A percentile compares a stretch with the other conserved stretches of the same genome.
Conservation (phyloP, 352 stramenopile genomes). For the Globisporangium canariense region DNA sequence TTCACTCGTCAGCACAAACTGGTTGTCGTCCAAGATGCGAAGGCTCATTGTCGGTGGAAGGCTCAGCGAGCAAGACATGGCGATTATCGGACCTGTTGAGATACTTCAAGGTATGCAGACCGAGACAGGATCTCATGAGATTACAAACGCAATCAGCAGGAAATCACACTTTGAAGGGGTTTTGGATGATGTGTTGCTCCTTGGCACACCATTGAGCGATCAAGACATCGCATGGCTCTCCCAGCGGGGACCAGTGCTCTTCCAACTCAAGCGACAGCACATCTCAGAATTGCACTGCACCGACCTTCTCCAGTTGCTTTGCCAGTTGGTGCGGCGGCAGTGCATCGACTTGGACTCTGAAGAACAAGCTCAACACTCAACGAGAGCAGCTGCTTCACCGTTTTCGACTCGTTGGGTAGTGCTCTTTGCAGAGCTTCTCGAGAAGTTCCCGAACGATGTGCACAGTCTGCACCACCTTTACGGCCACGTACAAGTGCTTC, state of each 20-base stretch:
- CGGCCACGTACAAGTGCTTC: slow-evolving; percentile 23
- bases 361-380: background rate
- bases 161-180: slow-evolving; percentile 5
- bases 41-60: slow-evolving; percentile 2
- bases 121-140: background rate
- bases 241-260: slow-evolving; percentile 26
- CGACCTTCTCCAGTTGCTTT: slow-evolving; percentile 37
- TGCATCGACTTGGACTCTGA: no score
- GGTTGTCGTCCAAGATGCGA: background rate
- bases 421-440: slow-evolving; percentile 24
- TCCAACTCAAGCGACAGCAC: slow-evolving; percentile 36
- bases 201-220: slow-evolving; percentile 6
- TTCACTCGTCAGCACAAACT: background rate
- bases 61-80: slow-evolving; percentile 5
- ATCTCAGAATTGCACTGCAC: slow-evolving; percentile 24
- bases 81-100: background rate
- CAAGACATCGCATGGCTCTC: slow-evolving; percentile 22
- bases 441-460: slow-evolving; percentile 11
- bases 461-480: background rate
- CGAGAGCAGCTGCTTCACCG: background rate
- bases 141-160: background rate
- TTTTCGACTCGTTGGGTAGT: slow-evolving; percentile 29
- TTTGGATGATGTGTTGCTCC: slow-evolving; percentile 35
- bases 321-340: slow-evolving; percentile 13
- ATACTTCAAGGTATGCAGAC: background rate